Evolutionary conservation across 805 yeast species (phyloP).

Genomic region (Pichia paraexigua): DNA sequence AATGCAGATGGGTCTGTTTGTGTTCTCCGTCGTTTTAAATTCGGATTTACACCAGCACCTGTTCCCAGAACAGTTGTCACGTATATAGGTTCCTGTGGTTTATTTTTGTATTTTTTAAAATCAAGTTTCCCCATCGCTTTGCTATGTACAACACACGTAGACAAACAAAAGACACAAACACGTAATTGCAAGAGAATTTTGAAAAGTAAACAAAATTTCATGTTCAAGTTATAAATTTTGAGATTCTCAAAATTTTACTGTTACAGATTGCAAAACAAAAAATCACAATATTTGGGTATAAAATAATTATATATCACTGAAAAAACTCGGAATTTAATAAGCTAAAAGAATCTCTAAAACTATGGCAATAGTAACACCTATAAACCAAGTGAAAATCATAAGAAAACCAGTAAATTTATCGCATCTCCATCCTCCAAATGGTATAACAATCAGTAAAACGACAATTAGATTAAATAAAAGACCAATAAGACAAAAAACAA

Average conservation of each 20-base stretch:
- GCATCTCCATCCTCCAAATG: slow-evolving; percentile 35
- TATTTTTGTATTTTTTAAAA: slow-evolving; percentile 12
- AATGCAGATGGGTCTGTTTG: slow-evolving; percentile 45
- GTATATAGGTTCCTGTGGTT: slow-evolving; percentile 12
- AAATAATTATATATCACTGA: neutral
- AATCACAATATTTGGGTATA: neutral
- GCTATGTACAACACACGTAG: too few species aligned
- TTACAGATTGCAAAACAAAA: neutral
- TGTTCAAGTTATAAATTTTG: neutral
- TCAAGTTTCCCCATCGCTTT: slow-evolving; percentile 3
- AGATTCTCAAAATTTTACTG: neutral
- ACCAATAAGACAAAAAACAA: slow-evolving; percentile 35
- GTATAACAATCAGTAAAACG: slow-evolving; percentile 32
- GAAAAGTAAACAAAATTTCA: neutral
- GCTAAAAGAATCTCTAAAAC: slow-evolving; percentile 18
- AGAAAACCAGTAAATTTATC: slow-evolving; percentile 31
- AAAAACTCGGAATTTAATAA: neutral
- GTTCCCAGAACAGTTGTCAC: slow-evolving; percentile 44
- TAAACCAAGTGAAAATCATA: slow-evolving; percentile 35
- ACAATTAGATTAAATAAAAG: slow-evolving; percentile 31
- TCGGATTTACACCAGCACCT: slow-evolving; percentile 60
- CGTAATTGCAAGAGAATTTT: neutral
- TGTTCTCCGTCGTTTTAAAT: slow-evolving; percentile 47
- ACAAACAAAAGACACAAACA: neutral
- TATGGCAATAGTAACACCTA: slow-evolving; percentile 30